A percentile compares a stretch with the other conserved stretches of the same genome.
These are phyloP conservation scores for Euphorbia neoarborescens DNA, from an alignment of 441 rosid species.

Conservation along the genomic window DNA sequence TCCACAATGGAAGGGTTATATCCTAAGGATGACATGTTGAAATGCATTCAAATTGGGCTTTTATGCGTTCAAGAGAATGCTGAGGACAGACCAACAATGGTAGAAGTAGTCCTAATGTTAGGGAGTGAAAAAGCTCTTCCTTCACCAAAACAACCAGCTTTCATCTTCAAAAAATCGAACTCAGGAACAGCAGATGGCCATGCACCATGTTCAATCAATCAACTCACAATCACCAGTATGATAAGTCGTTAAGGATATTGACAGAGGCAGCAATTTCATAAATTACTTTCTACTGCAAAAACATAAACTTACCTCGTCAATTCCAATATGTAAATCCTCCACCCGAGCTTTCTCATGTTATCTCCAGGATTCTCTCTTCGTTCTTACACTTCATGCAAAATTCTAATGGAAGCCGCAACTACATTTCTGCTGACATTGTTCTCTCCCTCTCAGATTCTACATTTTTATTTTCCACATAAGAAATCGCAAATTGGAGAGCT, in stretches of 20 bases:
- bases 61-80: conserved; percentile 34
- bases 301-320: too few species aligned
- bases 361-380: too few species aligned
- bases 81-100: conserved; percentile 38
- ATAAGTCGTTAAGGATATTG: conserved; percentile 12
- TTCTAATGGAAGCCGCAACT: too few species aligned
- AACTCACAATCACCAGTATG: background rate
- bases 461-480: too few species aligned
- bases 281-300: too few species aligned
- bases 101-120: conserved; percentile 31
- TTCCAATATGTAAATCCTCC: too few species aligned
- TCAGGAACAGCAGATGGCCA: background rate
- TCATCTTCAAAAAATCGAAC: background rate
- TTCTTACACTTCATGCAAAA: too few species aligned
- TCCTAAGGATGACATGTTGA: conserved; percentile 19
- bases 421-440: too few species aligned
- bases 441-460: too few species aligned
- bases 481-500: too few species aligned
- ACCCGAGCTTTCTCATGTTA: too few species aligned
- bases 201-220: background rate
- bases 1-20: conserved; percentile 17
- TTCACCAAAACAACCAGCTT: conserved; percentile 18
- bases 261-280: too few species aligned
- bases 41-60: conserved; percentile 36
- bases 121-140: conserved; percentile 20